Evolutionary conservation across 352 stramenopile species (phyloP).

Genomic region (Phytophthora brassicae): DNA sequence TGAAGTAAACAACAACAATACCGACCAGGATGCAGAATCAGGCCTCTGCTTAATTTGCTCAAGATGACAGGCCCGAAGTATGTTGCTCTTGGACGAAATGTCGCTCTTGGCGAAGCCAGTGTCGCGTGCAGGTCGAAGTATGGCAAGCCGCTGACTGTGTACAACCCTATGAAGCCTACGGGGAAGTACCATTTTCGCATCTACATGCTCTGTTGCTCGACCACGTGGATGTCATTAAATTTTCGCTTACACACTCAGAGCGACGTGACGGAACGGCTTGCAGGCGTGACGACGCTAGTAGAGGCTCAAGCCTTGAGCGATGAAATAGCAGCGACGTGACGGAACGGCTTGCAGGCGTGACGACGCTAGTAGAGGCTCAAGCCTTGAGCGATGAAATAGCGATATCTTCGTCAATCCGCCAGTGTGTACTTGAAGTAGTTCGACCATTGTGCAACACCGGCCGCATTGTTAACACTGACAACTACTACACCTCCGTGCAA

Average conservation of each 20-base stretch:
- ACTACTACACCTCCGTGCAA: slow-evolving; percentile 42
- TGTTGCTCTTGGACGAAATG: background rate
- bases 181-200: slow-evolving; percentile 41
- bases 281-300: background rate
- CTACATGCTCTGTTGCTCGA: slow-evolving; percentile 33
- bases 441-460: slow-evolving; percentile 18
- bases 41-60: background rate
- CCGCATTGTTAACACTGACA: too few relatives aligned
- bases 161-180: slow-evolving; percentile 16
- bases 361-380: too few relatives aligned
- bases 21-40: slow-evolving; percentile 4
- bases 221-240: slow-evolving; percentile 28
- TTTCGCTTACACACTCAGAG: slow-evolving; percentile 30
- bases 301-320: background rate
- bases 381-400: too few relatives aligned
- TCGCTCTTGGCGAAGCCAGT: slow-evolving; percentile 11
- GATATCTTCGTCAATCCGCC: slow-evolving; percentile 3
- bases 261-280: slow-evolving; percentile 20
- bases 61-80: slow-evolving; percentile 1
- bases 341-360: too few relatives aligned
- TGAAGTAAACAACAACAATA: slow-evolving; percentile 3
- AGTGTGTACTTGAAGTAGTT: slow-evolving; percentile 32
- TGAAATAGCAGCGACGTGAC: slow-evolving; percentile 9
- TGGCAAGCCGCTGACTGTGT: slow-evolving; percentile 8
- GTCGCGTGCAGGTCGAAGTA: slow-evolving; percentile 7